These are phyloP conservation scores for Sphaerulina vaccinii DNA, from an alignment of 2,329 filamentous ascomycete genomes.

Conservation along the genomic window DNA sequence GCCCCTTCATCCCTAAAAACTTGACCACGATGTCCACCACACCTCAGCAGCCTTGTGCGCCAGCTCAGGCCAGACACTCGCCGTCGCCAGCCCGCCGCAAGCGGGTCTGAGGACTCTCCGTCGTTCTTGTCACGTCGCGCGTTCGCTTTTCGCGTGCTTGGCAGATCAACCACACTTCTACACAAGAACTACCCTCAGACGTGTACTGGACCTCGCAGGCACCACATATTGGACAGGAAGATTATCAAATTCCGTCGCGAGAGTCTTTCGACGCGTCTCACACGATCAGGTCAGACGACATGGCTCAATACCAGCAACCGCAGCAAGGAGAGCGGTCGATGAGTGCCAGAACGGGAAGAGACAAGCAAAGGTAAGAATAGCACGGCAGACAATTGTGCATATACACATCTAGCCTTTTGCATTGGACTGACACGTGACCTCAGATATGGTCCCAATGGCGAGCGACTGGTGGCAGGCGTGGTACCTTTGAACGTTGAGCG, in stretches of 20 bases:
- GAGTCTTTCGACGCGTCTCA: too few species aligned
- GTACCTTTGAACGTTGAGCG: constrained; percentile 86
- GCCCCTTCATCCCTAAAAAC: background rate
- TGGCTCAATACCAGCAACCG: constrained; percentile 39
- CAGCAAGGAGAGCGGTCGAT: constrained; percentile 45
- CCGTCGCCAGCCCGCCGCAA: constrained; percentile 50
- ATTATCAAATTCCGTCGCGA: too few species aligned
- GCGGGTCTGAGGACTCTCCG: constrained; percentile 47
- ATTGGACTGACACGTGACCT: constrained; percentile 24
- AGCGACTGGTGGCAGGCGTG: constrained; percentile 90
- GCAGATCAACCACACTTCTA: constrained; percentile 14
- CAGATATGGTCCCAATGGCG: constrained; percentile 89
- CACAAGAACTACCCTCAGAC: background rate
- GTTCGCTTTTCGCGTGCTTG: constrained; percentile 16
- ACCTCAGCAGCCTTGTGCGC: constrained; percentile 35
- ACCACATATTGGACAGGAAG: background rate
- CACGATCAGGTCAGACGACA: constrained; percentile 26
- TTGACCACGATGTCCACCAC: constrained; percentile 30
- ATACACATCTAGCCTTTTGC: background rate
- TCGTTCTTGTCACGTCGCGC: constrained; percentile 14
- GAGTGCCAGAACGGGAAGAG: constrained; percentile 72
- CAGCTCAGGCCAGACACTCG: constrained; percentile 44
- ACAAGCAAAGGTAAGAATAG: constrained; percentile 62
- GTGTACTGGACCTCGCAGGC: background rate
- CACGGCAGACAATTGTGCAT: background rate